Conservation (phyloP, 768 basidiomycete genomes). For the Leccinum boreale region DNA sequence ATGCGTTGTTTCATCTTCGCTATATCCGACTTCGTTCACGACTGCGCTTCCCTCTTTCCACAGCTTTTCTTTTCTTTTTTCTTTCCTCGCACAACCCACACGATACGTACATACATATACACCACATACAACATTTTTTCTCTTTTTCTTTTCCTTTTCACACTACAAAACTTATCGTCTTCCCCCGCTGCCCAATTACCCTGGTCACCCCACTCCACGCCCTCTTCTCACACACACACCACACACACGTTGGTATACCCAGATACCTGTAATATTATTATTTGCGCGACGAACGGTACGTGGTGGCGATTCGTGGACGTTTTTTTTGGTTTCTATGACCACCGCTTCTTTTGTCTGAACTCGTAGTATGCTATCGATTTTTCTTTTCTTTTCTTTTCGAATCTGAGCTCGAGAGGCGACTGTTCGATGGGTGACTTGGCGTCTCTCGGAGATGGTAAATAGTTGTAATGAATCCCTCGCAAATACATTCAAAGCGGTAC, state of each 20-base stretch:
- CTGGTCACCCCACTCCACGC: not conserved
- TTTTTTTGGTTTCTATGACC: not conserved
- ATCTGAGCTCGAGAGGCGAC: not conserved
- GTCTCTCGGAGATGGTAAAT: not conserved
- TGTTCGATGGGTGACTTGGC: not conserved
- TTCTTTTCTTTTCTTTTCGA: not conserved
- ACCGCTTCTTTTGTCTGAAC: not conserved
- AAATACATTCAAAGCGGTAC: too few relatives aligned
- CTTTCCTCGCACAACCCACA: not conserved
- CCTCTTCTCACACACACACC: not conserved
- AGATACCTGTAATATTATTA: conserved; percentile 39
- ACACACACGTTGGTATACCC: conserved; percentile 28
- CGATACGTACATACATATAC: not conserved
- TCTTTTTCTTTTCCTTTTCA: conserved; percentile 18
- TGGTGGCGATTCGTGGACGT: not conserved
- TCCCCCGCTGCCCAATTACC: not conserved
- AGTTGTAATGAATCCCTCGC: not conserved
- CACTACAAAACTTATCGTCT: not conserved
- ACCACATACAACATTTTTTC: not conserved
- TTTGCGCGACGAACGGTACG: conserved; percentile 5
- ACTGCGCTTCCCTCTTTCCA: not conserved
- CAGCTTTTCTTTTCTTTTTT: not conserved
- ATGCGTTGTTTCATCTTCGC: not conserved
- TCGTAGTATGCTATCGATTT: not conserved
- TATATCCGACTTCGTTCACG: not conserved